Evolutionary conservation across 345 rosid species (phyloP).

Genomic region (Citrus reticulata): DNA sequence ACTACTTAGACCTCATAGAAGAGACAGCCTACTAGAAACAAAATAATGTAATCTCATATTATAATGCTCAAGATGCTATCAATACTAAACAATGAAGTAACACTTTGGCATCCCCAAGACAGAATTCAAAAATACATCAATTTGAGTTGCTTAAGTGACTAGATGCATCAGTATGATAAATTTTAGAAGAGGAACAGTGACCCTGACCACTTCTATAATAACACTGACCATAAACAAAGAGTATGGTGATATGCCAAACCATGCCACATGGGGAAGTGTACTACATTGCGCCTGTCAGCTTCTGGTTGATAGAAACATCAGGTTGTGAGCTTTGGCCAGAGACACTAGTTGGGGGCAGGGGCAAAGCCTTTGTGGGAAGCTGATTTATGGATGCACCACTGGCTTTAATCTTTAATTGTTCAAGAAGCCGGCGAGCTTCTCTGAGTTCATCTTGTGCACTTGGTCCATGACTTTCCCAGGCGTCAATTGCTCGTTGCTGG

Average conservation of each 20-base stretch:
- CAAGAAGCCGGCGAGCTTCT: slow-evolving; percentile 53
- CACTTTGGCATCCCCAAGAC: background rate
- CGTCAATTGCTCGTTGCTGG: slow-evolving; percentile 70
- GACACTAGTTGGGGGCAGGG: slow-evolving; percentile 33
- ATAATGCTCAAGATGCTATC: background rate
- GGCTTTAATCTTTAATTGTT: slow-evolving; percentile 61
- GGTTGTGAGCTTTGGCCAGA: slow-evolving; percentile 15
- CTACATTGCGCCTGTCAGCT: slow-evolving; percentile 4
- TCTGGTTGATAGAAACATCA: slow-evolving; percentile 13
- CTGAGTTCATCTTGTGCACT: slow-evolving; percentile 59
- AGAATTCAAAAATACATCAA: background rate
- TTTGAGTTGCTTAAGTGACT: background rate
- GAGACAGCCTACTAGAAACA: background rate
- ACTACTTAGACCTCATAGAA: background rate
- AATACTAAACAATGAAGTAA: background rate
- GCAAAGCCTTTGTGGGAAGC: slow-evolving; percentile 37
- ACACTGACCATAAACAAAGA: background rate
- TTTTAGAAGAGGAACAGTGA: background rate
- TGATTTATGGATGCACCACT: slow-evolving; percentile 32
- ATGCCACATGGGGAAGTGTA: background rate
- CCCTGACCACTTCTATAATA: slow-evolving; percentile 5
- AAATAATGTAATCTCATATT: background rate
- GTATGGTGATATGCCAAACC: background rate
- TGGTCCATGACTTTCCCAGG: slow-evolving; percentile 81
- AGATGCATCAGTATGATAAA: background rate